Evolutionary conservation across 164 flowering plant species (phyloP), one percentile per base, ranked within the genome.

Genomic region (Buxus sempervirens): DNA sequence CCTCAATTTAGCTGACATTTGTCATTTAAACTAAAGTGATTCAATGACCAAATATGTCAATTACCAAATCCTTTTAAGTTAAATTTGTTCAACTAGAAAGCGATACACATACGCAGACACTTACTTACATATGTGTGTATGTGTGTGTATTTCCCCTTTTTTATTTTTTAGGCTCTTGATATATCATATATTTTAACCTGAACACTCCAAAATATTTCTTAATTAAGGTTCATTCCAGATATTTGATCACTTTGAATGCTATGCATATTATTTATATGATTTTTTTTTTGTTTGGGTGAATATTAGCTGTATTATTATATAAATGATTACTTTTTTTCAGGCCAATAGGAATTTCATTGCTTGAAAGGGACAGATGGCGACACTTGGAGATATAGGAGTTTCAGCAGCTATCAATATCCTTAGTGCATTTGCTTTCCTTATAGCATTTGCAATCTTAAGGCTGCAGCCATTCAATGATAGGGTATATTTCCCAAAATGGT

Each of bases 401-500:
- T 73, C 89, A 51, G 96, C 92, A 22, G 82, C 84, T 18, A 79
- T 90, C 61, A 90, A 88, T 62, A 86, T 90, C 45, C 81, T 90
- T 15, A 81, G 49, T 70, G 96, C 94, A 64, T 69, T 87, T 71
- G 86, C 80, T 12, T 88, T 90, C 78, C 74, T 90, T 16, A 18
- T 87, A 59, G 87, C 86, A 66, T 90, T 90, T 83, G 96, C 94
- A 23, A 54, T 90, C 19, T 80, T 88, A 38, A 75, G 94, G 26
- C 71, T 90, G 25, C 96, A 90, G 67, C 96, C 96, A 3, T 65
- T 86, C 61, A 90, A 90, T 66, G 96, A 90, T 66, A 83, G 94
- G 70, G 89, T 90, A 23, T 90, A 90, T 78, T 90, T 90, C 58
- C 94, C 96, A 10, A 90, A 88, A 76, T 90, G 96, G 96, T 90